Evolutionary conservation across 2,329 filamentous ascomycete genomes (phyloP).

Genomic region (Fusarium coffeatum): DNA sequence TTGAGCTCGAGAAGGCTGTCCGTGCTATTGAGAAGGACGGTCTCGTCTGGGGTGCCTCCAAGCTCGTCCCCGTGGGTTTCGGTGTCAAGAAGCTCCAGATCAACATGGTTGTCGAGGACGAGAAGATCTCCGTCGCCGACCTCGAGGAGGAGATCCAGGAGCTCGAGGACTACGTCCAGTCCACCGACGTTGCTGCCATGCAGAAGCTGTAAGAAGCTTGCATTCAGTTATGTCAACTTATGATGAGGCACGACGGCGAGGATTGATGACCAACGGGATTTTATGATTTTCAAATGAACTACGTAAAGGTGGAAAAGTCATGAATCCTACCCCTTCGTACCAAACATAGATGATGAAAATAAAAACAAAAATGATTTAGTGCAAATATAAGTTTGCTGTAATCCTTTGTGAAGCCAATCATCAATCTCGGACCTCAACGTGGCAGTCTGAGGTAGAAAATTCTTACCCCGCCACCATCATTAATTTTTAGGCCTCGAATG

Average conservation of each 20-base stretch:
- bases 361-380: slow-evolving; percentile 25
- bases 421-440: not conserved
- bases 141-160: slow-evolving; percentile 85
- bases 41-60: slow-evolving; percentile 94
- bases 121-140: slow-evolving; percentile 89
- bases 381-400: not conserved
- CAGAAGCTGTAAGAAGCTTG: slow-evolving; percentile 80
- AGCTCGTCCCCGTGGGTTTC: slow-evolving; percentile 91
- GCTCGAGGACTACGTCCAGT: slow-evolving; percentile 96
- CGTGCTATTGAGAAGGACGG: slow-evolving; percentile 90
- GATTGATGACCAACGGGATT: slow-evolving; percentile 46
- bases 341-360: slow-evolving; percentile 44
- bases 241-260: slow-evolving; percentile 50
- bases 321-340: slow-evolving; percentile 40
- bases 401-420: not conserved
- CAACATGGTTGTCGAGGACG: slow-evolving; percentile 96
- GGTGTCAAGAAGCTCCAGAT: slow-evolving; percentile 99
- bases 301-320: slow-evolving; percentile 43
- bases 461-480: slow-evolving; percentile 12
- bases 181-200: slow-evolving; percentile 89
- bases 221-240: slow-evolving; percentile 36
- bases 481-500: not conserved
- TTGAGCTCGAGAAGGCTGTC: slow-evolving; percentile 81
- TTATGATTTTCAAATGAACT: slow-evolving; percentile 42
- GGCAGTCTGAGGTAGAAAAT: not conserved